These are phyloP conservation scores for Paspalum notatum DNA, from an alignment of 176 grass and related monocot genomes.

Conservation along the genomic window DNA sequence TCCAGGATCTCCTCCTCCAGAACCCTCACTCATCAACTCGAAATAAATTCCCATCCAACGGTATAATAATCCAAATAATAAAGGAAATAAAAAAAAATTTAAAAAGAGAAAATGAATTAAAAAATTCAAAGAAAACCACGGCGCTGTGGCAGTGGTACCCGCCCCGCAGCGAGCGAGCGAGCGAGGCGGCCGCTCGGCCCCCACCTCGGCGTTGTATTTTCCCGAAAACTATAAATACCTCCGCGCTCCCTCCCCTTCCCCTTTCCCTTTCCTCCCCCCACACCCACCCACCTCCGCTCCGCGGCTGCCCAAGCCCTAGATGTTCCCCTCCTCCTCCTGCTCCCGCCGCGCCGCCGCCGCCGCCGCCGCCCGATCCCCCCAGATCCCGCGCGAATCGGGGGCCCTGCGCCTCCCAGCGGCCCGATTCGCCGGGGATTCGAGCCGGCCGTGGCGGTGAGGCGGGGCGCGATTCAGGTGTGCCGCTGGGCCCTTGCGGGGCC, in stretches of 20 bases:
- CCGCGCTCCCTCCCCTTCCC: slow-evolving; percentile 45
- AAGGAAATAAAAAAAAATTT: background rate
- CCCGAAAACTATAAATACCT: slow-evolving; percentile 99
- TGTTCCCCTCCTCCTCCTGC: slow-evolving; percentile 25
- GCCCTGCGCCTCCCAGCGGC: background rate
- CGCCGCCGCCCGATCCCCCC: slow-evolving; percentile 1
- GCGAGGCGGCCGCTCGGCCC: slow-evolving; percentile 41
- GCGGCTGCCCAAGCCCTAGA: slow-evolving; percentile 56
- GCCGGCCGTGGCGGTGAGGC: slow-evolving; percentile 13
- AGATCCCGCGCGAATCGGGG: slow-evolving; percentile 49
- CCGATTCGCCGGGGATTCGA: slow-evolving; percentile 49
- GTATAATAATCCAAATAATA: background rate
- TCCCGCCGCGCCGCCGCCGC: slow-evolving; percentile 12
- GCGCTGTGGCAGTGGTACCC: background rate
- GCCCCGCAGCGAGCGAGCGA: slow-evolving; percentile 43
- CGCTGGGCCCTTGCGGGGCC: background rate
- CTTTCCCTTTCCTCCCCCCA: slow-evolving; percentile 62
- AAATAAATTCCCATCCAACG: background rate
- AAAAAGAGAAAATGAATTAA: background rate
- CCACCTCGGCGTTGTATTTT: slow-evolving; percentile 61
- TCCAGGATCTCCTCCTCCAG: background rate
- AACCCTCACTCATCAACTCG: background rate
- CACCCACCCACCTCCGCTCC: slow-evolving; percentile 37
- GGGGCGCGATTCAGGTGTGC: background rate
- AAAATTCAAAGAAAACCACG: background rate